Conservation (phyloP, 768 basidiomycete species). For the Lanmaoa rubissima region DNA sequence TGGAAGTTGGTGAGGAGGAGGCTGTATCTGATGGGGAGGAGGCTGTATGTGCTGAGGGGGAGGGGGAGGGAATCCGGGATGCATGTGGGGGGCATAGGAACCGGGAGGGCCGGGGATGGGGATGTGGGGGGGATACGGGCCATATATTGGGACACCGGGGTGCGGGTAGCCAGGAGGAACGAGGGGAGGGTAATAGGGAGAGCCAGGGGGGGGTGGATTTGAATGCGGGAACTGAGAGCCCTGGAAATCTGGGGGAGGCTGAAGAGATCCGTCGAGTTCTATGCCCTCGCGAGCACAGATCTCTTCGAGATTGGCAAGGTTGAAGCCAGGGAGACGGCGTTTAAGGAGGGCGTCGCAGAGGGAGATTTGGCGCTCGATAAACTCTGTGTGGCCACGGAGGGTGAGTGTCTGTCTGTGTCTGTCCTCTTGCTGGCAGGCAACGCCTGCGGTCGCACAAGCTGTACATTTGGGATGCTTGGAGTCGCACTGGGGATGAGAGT, state of each 20-base stretch:
- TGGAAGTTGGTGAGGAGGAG: conserved; percentile 22
- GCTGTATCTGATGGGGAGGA: conserved; percentile 37
- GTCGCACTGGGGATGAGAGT: conserved; percentile 67
- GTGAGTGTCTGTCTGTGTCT: conserved; percentile 85
- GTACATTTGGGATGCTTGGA: conserved; percentile 87
- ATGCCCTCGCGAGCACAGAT: conserved; percentile 65
- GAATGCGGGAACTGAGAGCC: conserved; percentile 34
- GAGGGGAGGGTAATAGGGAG: conserved; percentile 34
- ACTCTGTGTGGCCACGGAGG: conserved; percentile 80
- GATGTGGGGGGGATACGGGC: conserved; percentile 43
- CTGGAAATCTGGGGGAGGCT: conserved; percentile 31
- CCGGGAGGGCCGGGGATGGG: conserved; percentile 40
- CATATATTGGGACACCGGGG: conserved; percentile 41
- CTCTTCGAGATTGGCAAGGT: conserved; percentile 63
- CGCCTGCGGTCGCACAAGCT: conserved; percentile 78
- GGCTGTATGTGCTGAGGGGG: conserved; percentile 32
- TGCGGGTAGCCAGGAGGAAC: conserved; percentile 49
- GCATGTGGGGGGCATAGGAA: conserved; percentile 55
- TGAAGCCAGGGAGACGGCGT: conserved; percentile 66
- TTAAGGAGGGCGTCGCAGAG: conserved; percentile 81
- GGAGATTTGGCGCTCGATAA: conserved; percentile 73
- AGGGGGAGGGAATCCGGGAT: conserved; percentile 58
- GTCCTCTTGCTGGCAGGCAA: conserved; percentile 83
- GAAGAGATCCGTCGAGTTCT: conserved; percentile 37
- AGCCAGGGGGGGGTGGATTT: conserved; percentile 26